Conservation (phyloP, 2,329 filamentous ascomycete species). For the Cladosporium sp. region DNA sequence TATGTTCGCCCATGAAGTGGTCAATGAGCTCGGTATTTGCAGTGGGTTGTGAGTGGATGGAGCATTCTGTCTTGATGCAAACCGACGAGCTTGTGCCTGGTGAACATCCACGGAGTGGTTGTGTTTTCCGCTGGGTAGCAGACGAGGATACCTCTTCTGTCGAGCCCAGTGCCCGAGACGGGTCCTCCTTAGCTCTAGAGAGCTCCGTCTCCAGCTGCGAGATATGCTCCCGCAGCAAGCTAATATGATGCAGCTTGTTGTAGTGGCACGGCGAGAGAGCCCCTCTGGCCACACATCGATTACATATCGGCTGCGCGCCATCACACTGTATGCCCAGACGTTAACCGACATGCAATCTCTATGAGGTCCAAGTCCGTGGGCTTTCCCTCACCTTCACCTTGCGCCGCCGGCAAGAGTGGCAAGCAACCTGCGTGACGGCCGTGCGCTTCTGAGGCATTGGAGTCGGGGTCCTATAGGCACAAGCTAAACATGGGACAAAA, state of each 20-base stretch:
- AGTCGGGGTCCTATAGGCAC: background rate
- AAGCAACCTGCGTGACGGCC: background rate
- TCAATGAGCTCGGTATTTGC: background rate
- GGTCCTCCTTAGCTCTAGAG: background rate
- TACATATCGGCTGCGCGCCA: background rate
- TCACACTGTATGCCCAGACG: background rate
- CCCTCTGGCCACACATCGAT: background rate
- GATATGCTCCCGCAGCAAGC: background rate
- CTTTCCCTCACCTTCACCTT: background rate
- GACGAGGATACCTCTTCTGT: too few relatives aligned
- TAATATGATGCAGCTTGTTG: background rate
- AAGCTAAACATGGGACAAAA: background rate
- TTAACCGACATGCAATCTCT: background rate
- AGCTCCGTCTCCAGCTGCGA: background rate
- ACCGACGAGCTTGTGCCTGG: background rate
- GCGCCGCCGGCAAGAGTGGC: background rate
- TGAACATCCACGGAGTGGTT: background rate
- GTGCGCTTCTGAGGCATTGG: background rate
- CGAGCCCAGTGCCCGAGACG: background rate
- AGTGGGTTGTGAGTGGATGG: background rate
- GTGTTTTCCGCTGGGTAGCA: background rate
- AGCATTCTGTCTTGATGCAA: background rate
- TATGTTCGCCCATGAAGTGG: background rate
- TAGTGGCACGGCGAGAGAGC: background rate
- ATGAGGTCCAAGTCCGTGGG: background rate